These are phyloP conservation scores for Gossypium arboreum DNA, from an alignment of 345 rosid species.

Conservation along the genomic window DNA sequence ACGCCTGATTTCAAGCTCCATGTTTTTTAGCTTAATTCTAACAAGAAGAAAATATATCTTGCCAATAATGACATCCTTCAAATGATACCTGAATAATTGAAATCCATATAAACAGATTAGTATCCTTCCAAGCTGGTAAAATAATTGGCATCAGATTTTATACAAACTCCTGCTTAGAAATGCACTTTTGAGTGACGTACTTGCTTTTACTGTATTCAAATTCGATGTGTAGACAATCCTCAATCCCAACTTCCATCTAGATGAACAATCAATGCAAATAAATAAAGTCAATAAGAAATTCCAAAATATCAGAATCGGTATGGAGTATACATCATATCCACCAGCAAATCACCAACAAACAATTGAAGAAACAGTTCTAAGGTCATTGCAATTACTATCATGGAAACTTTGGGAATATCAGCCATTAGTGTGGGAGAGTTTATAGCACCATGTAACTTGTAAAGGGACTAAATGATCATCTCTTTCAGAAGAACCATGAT, in stretches of 20 bases:
- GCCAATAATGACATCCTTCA: slow-evolving; percentile 59
- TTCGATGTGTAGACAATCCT: slow-evolving; percentile 61
- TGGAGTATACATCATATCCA: slow-evolving; percentile 3
- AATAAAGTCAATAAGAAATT: background rate
- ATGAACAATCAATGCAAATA: slow-evolving; percentile 10
- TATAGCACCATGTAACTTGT: background rate
- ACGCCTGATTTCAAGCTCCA: slow-evolving; percentile 71
- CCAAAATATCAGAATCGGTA: background rate
- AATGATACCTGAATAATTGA: slow-evolving; percentile 43
- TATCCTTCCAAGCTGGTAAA: background rate
- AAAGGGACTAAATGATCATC: background rate
- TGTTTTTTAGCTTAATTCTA: slow-evolving; percentile 58
- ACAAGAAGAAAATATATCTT: slow-evolving; percentile 61
- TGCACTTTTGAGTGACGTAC: slow-evolving; percentile 26
- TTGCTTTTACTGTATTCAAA: slow-evolving; percentile 69
- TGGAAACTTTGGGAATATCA: background rate
- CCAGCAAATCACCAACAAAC: background rate
- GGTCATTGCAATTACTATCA: background rate
- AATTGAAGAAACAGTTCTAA: background rate
- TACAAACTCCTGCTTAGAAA: background rate
- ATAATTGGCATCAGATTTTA: background rate
- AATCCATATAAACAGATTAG: background rate
- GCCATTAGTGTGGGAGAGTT: background rate
- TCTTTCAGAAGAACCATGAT: background rate
- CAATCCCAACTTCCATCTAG: slow-evolving; percentile 63